Conservation (phyloP, 768 basidiomycete species). For the Phanerodontia chrysosporium region DNA sequence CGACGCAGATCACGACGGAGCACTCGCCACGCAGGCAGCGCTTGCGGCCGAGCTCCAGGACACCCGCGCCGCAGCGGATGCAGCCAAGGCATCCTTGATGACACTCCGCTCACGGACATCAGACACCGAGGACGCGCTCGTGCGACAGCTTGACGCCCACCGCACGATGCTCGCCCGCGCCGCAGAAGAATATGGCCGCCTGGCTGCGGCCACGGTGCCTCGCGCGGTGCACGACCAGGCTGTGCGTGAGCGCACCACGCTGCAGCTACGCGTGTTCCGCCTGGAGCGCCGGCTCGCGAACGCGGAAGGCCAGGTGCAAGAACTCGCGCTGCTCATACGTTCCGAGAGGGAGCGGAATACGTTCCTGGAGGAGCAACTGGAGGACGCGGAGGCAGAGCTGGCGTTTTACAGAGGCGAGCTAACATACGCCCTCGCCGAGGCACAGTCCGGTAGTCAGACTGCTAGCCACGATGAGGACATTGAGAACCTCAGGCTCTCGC, state of each 20-base stretch:
- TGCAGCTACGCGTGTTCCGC: constrained; percentile 45
- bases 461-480: no score
- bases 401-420: constrained; percentile 10
- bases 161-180: constrained; percentile 41
- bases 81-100: constrained; percentile 30
- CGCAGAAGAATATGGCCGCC: constrained; percentile 40
- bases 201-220: constrained; percentile 26
- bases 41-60: constrained; percentile 36
- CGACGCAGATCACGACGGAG: constrained; percentile 36
- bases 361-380: constrained; percentile 30
- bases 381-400: constrained; percentile 19
- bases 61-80: constrained; percentile 33
- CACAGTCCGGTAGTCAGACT: background rate
- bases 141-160: constrained; percentile 49
- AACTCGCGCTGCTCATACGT: constrained; percentile 60
- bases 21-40: constrained; percentile 29
- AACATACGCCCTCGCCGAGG: no score
- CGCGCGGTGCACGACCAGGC: constrained; percentile 17
- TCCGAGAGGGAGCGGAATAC: constrained; percentile 50
- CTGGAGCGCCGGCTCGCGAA: constrained; percentile 68
- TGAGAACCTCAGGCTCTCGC: no score
- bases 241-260: constrained; percentile 28
- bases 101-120: constrained; percentile 28
- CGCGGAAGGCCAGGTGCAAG: constrained; percentile 61
- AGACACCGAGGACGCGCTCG: constrained; percentile 40